Base-by-base conservation (phyloP, 257 asterid genomes). In the Solanum lycopersicoides region DNA sequence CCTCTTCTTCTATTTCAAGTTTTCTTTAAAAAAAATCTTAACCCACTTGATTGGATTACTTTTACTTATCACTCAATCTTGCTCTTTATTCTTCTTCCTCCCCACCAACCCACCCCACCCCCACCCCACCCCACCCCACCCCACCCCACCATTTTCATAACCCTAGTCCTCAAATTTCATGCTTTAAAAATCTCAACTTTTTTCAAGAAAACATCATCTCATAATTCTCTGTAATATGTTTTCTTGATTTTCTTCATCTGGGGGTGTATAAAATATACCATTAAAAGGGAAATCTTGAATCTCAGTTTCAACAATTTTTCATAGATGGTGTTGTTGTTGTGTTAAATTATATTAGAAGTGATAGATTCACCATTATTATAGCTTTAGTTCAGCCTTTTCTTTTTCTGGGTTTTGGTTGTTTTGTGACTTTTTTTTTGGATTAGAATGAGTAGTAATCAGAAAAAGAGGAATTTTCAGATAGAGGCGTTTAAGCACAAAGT, bases 401-500 rank as follows among this genome's bases (percentile, higher is more conserved):
- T 56, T 18, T 56, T 56, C 45, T 5, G 37, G 83, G 79, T 6
- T 71, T 72, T 47, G 56, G 56, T 47, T 47, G 18, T 47, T 47
- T 47, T 47, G 56, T 14, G 18, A 5, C 0, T 23, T 23, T 60
- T n/a, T 77, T 23, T 23, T 9, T 45, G 39, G 41, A 79, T 77
- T 77, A 77, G 86, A 92, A 93, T 93, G 94, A 95, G 90, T 77
- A 87, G 92, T 88, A 94, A 92, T 84, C 95, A 89, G 93, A 93
- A 92, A 93, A 93, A 92, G 94, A 93, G 93, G 93, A 94, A 92
- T 90, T 96, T 95, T 84, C 98, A 92, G 91, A 96, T 96, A 90
- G 98, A 95, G 88, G 96, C 98, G 84, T 96, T 95, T 23, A 93
- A 92, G 88, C 97, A 94, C 87, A 92, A 92, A 90, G 99, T 93